Conservation (phyloP, 2,329 filamentous ascomycete species). For the Didymella segeticola region DNA sequence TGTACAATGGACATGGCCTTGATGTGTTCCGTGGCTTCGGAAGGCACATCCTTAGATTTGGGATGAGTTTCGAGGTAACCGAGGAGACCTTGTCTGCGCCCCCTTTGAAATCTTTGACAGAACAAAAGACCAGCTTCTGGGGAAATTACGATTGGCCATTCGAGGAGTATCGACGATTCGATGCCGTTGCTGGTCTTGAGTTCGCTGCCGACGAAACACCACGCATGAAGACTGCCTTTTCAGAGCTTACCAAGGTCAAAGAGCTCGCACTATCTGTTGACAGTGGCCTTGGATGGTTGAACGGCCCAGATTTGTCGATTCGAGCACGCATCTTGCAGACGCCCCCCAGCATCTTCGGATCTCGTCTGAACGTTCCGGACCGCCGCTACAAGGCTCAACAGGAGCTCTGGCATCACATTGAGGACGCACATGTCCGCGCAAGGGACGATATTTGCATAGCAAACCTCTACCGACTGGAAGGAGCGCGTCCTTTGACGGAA, state of each 20-base stretch:
- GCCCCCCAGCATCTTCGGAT: slow-evolving; percentile 56
- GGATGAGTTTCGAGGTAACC: slow-evolving; percentile 72
- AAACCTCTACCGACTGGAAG: slow-evolving; percentile 38
- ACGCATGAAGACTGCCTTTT: slow-evolving; percentile 67
- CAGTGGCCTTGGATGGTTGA: slow-evolving; percentile 71
- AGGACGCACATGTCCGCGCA: slow-evolving; percentile 26
- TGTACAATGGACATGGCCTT: slow-evolving; percentile 65
- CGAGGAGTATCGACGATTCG: slow-evolving; percentile 65
- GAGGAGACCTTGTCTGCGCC: slow-evolving; percentile 59
- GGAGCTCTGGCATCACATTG: slow-evolving; percentile 46
- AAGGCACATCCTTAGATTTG: slow-evolving; percentile 66
- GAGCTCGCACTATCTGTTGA: slow-evolving; percentile 73
- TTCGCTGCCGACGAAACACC: slow-evolving; percentile 68
- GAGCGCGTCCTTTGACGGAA: slow-evolving; percentile 22
- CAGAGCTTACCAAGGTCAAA: slow-evolving; percentile 60
- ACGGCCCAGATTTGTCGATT: slow-evolving; percentile 65
- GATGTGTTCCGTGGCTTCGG: slow-evolving; percentile 68
- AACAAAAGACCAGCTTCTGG: slow-evolving; percentile 66
- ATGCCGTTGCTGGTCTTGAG: slow-evolving; percentile 66
- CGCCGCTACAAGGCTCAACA: slow-evolving; percentile 44
- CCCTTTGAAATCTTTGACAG: slow-evolving; percentile 63
- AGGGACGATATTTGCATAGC: slow-evolving; percentile 37
- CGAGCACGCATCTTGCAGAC: slow-evolving; percentile 56
- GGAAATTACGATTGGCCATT: slow-evolving; percentile 71
- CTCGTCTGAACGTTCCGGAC: slow-evolving; percentile 47